phyloP scores from a whole-genome alignment of 2,329 filamentous ascomycete genomes.

The Aspergillus glaucus region DNA sequence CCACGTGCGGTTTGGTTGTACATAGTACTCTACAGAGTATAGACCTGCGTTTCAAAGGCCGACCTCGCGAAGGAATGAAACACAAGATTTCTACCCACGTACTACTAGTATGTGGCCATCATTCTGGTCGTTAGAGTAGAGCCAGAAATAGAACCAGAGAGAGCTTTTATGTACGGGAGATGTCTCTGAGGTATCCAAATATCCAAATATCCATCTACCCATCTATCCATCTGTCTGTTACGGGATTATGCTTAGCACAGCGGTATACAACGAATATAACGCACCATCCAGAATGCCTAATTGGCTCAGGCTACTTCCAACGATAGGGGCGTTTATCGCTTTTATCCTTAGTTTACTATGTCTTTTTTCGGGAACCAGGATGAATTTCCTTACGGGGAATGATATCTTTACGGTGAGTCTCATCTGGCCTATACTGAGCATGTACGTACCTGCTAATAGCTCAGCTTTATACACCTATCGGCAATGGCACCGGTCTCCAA shows the following conservation, averaged over 20 bases:
- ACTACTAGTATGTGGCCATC: no score
- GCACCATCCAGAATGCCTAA: constrained; percentile 9
- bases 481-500: constrained; percentile 47
- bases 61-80: no score
- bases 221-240: neutral
- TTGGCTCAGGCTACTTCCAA: constrained; percentile 38
- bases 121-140: no score
- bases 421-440: no score
- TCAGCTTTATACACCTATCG: constrained; percentile 36
- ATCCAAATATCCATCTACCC: no score
- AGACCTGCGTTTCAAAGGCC: no score
- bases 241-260: neutral
- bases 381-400: constrained; percentile 51
- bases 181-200: no score
- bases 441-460: constrained; percentile 19
- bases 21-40: no score
- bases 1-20: no score
- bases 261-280: neutral
- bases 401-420: constrained; percentile 49
- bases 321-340: constrained; percentile 46
- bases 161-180: no score
- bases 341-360: constrained; percentile 55
- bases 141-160: no score
- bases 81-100: no score
- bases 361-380: constrained; percentile 55